phyloP scores from a whole-genome alignment of 768 basidiomycete genomes.

The Tephrocybe sp. region DNA sequence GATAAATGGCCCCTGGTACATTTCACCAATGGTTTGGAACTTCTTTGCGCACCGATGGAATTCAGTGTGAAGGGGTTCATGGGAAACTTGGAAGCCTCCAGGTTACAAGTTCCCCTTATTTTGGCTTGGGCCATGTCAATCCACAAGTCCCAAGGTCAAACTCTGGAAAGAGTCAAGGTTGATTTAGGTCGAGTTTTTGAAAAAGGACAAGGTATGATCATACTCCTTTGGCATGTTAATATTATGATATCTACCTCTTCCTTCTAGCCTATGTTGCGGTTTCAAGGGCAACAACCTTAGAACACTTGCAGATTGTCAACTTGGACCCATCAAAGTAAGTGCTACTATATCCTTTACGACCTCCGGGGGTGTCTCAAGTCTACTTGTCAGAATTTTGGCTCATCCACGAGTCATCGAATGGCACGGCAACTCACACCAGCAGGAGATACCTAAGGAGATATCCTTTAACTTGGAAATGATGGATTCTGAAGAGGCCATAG shows the following conservation, averaged over 20 bases:
- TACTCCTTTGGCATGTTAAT: too few species aligned
- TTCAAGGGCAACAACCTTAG: constrained; percentile 67
- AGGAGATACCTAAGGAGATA: constrained; percentile 2
- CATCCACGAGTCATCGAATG: constrained; percentile 59
- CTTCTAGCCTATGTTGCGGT: constrained; percentile 72
- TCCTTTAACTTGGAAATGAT: constrained; percentile 16
- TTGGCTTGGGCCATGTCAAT: constrained; percentile 85
- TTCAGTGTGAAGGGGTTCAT: constrained; percentile 58
- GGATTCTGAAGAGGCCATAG: constrained; percentile 23
- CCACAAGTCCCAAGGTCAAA: constrained; percentile 91
- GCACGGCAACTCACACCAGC: constrained; percentile 33
- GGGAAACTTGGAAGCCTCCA: constrained; percentile 56
- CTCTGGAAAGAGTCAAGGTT: constrained; percentile 75
- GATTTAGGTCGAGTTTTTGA: constrained; percentile 75
- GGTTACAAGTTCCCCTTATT: constrained; percentile 55
- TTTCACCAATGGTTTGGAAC: constrained; percentile 48
- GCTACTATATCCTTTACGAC: neutral
- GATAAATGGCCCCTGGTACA: constrained; percentile 59
- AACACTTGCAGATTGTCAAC: constrained; percentile 58
- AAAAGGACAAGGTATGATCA: constrained; percentile 62
- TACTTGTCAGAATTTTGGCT: constrained; percentile 46
- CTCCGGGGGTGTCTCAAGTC: neutral
- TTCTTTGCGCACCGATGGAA: constrained; percentile 52
- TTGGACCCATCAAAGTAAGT: constrained; percentile 60
- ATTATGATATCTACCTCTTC: too few species aligned